These are phyloP conservation scores for Tephrocybe sp. DNA, from an alignment of 768 basidiomycete species.

Conservation along the genomic window DNA sequence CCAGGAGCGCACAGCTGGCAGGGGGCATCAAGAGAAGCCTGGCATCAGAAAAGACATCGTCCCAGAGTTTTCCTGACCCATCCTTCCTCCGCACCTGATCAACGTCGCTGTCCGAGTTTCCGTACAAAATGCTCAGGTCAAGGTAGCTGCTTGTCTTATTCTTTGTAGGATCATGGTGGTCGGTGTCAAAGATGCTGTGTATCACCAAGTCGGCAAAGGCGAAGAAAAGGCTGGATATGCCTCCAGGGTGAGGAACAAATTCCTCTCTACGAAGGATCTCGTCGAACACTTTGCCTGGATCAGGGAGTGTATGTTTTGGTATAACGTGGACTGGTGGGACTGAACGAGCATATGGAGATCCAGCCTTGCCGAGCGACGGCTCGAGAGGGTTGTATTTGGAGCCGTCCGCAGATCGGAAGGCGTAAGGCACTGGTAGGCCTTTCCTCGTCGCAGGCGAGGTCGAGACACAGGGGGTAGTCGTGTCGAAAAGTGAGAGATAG, in stretches of 20 bases:
- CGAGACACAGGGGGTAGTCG: not conserved
- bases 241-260: slow-evolving; percentile 58
- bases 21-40: slow-evolving; percentile 74
- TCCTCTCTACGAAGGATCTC: slow-evolving; percentile 53
- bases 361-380: slow-evolving; percentile 57
- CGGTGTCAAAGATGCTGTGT: slow-evolving; percentile 68
- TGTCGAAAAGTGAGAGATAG: slow-evolving; percentile 35
- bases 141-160: slow-evolving; percentile 74
- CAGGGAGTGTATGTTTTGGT: slow-evolving; percentile 52
- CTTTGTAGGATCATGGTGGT: slow-evolving; percentile 42
- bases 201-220: slow-evolving; percentile 78
- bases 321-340: slow-evolving; percentile 48
- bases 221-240: slow-evolving; percentile 73
- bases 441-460: slow-evolving; percentile 5
- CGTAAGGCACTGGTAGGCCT: slow-evolving; percentile 34
- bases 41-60: slow-evolving; percentile 68
- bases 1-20: slow-evolving; percentile 59
- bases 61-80: slow-evolving; percentile 63
- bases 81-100: slow-evolving; percentile 55
- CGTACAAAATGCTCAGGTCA: slow-evolving; percentile 75
- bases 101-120: slow-evolving; percentile 46
- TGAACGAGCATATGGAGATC: slow-evolving; percentile 66
- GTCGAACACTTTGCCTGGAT: slow-evolving; percentile 70
- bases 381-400: slow-evolving; percentile 54
- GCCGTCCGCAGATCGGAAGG: slow-evolving; percentile 59